A percentile compares a stretch with the other conserved stretches of the same genome.
Evolutionary conservation across 148 eudicot genomes (phyloP).

Genomic region (Nyssa sinensis): DNA sequence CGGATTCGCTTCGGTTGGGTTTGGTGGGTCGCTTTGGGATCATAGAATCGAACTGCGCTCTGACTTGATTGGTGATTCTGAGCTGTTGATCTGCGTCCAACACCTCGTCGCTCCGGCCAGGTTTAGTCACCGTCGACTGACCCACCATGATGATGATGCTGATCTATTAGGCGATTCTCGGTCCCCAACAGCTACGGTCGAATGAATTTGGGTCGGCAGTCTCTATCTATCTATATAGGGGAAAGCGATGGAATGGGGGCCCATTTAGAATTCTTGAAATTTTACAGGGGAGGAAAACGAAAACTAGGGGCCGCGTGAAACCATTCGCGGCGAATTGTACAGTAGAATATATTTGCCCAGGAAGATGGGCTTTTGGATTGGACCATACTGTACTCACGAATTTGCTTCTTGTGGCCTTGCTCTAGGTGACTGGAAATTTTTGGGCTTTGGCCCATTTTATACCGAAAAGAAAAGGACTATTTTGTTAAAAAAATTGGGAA

Average conservation of each 20-base stretch:
- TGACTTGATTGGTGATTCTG: slow-evolving; percentile 37
- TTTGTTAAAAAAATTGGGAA: too few species aligned
- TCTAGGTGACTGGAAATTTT: too few species aligned
- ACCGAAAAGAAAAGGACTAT: too few species aligned
- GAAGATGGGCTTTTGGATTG: too few species aligned
- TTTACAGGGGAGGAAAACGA: not conserved
- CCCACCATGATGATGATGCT: slow-evolving; percentile 19
- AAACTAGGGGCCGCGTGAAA: not conserved
- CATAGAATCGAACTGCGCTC: slow-evolving; percentile 47
- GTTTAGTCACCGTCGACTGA: slow-evolving; percentile 38
- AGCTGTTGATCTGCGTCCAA: slow-evolving; percentile 45
- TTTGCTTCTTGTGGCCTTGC: too few species aligned
- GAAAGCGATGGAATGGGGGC: not conserved
- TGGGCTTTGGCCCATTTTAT: too few species aligned
- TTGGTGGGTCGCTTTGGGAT: slow-evolving; percentile 52
- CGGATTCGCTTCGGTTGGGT: slow-evolving; percentile 69
- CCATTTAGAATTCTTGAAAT: not conserved
- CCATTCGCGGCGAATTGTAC: too few species aligned
- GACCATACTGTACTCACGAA: too few species aligned
- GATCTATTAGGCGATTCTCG: too few species aligned
- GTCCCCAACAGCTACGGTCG: not conserved
- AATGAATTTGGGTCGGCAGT: not conserved
- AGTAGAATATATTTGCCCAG: too few species aligned
- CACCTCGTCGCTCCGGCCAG: slow-evolving; percentile 77
- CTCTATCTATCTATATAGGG: not conserved